Conservation (phyloP, 2,329 filamentous ascomycete species). For the Rhynchosporium graminicola region DNA sequence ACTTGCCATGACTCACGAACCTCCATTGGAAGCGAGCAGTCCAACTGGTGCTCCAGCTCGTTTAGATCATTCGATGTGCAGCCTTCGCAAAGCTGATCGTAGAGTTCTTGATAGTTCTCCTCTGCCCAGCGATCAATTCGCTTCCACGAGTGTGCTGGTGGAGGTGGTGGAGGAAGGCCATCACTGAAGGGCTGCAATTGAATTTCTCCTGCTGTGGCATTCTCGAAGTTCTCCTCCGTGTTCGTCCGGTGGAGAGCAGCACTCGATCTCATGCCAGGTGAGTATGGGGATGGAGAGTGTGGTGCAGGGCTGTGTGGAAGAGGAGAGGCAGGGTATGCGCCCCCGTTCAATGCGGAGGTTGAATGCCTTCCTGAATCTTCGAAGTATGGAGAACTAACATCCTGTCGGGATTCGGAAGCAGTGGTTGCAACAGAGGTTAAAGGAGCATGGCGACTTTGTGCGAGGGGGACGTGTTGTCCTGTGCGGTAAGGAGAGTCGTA, state of each 20-base stretch:
- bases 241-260: slow-evolving; percentile 64
- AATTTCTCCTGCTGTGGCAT: slow-evolving; percentile 76
- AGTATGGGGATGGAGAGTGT: slow-evolving; percentile 77
- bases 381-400: slow-evolving; percentile 76
- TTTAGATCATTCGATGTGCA: slow-evolving; percentile 94
- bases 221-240: slow-evolving; percentile 67
- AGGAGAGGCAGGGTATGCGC: slow-evolving; percentile 54
- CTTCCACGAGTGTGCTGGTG: slow-evolving; percentile 86
- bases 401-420: slow-evolving; percentile 82
- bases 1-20: slow-evolving; percentile 86
- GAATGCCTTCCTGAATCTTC: slow-evolving; percentile 66
- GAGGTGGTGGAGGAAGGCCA: slow-evolving; percentile 85
- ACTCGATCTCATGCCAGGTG: slow-evolving; percentile 83
- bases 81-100: slow-evolving; percentile 88
- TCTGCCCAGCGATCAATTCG: slow-evolving; percentile 94
- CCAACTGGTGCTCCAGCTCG: slow-evolving; percentile 92
- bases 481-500: slow-evolving; percentile 92
- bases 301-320: slow-evolving; percentile 57
- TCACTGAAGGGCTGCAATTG: slow-evolving; percentile 96
- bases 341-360: slow-evolving; percentile 52
- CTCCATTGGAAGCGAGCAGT: slow-evolving; percentile 90
- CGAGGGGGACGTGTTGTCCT: slow-evolving; percentile 85
- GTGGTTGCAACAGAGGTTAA: slow-evolving; percentile 84
- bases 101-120: slow-evolving; percentile 92
- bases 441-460: slow-evolving; percentile 76